Evolutionary conservation across 1,284 basidiomycete species (phyloP).

Genomic region (Melampsora larici-populina): DNA sequence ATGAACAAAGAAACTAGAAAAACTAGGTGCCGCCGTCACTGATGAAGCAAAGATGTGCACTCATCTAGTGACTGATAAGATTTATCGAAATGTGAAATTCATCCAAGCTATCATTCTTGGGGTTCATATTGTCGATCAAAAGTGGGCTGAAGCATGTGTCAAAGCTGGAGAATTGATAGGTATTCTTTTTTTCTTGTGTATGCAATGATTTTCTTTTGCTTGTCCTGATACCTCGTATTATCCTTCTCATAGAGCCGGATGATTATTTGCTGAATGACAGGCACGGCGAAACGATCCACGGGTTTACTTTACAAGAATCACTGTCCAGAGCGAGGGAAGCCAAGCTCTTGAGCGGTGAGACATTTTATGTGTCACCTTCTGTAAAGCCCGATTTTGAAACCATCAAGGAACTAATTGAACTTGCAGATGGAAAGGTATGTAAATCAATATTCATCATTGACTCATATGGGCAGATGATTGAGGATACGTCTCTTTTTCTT

Average conservation of each 20-base stretch:
- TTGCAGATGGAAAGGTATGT: constrained; percentile 29
- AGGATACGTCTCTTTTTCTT: background rate
- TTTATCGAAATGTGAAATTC: constrained; percentile 24
- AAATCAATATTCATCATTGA: background rate
- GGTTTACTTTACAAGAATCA: constrained; percentile 14
- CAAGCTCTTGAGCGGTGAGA: constrained; percentile 10
- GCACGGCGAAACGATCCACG: constrained; percentile 17
- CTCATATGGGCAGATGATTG: background rate
- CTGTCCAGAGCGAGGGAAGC: background rate
- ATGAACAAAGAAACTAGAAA: constrained; percentile 17
- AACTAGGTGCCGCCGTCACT: constrained; percentile 21
- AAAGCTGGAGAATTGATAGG: constrained; percentile 5
- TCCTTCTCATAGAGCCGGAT: constrained; percentile 11
- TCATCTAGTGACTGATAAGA: constrained; percentile 31
- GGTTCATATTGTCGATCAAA: constrained; percentile 12
- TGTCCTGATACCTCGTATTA: background rate
- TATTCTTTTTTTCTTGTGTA: background rate
- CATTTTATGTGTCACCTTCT: constrained; percentile 16
- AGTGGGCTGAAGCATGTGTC: constrained; percentile 28
- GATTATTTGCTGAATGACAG: constrained; percentile 14
- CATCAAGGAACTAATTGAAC: constrained; percentile 19
- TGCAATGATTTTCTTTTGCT: background rate
- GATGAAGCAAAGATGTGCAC: constrained; percentile 8
- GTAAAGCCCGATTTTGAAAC: constrained; percentile 4
- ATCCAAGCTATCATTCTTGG: constrained; percentile 22